Evolutionary conservation across 1,139 yeast species (phyloP).

Genomic region (Blastobotrys petasosporus): DNA sequence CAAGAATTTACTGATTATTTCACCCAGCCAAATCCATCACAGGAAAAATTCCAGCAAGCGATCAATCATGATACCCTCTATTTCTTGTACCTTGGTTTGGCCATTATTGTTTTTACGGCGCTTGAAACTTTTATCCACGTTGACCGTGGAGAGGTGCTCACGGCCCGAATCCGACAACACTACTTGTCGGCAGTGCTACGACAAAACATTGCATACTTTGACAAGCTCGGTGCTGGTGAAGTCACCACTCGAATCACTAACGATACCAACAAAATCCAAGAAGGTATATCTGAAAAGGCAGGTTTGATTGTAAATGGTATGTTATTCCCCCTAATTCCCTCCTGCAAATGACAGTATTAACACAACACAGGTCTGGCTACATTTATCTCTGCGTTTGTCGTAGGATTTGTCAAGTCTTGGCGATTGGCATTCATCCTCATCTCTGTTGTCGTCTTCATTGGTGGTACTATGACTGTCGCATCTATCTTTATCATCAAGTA

Average conservation of each 20-base stretch:
- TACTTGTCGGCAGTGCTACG: conserved; percentile 37
- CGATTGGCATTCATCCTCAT: conserved; percentile 36
- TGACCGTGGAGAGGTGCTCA: conserved; percentile 38
- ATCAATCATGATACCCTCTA: conserved; percentile 35
- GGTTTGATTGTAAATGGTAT: conserved; percentile 36
- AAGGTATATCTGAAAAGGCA: conserved; percentile 42
- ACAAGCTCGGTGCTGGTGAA: conserved; percentile 41
- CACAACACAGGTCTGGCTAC: conserved; percentile 26
- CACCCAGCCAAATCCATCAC: conserved; percentile 24
- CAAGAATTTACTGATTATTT: conserved; percentile 34
- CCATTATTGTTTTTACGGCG: conserved; percentile 31
- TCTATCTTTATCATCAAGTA: conserved; percentile 33
- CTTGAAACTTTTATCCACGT: conserved; percentile 35
- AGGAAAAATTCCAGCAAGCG: conserved; percentile 29
- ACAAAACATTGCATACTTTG: conserved; percentile 43
- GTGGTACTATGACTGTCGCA: conserved; percentile 27
- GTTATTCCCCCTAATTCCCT: conserved; percentile 11
- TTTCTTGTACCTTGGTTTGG: conserved; percentile 38
- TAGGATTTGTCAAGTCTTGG: conserved; percentile 39
- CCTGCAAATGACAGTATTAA: background rate
- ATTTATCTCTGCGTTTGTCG: conserved; percentile 38
- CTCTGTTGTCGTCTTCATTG: conserved; percentile 34
- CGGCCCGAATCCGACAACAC: conserved; percentile 38
- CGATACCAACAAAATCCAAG: conserved; percentile 40
- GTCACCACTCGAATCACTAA: conserved; percentile 41